Conservation (phyloP, 2,329 filamentous ascomycete genomes). For the Ophiocordyceps robertsii region DNA sequence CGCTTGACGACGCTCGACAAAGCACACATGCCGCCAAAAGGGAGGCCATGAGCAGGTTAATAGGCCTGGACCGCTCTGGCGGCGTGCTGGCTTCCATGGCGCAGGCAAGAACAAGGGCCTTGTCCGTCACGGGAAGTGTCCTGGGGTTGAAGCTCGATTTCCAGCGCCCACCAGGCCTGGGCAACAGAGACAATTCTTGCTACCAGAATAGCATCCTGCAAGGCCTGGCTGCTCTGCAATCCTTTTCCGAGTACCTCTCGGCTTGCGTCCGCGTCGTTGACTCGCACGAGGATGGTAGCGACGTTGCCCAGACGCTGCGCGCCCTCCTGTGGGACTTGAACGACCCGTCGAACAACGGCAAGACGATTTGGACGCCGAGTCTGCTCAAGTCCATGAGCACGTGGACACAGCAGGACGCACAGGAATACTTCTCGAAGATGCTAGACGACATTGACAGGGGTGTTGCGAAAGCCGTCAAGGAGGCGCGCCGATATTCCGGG, state of each 20-base stretch:
- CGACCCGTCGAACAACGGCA: slow-evolving; percentile 55
- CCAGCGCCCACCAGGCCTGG: slow-evolving; percentile 52
- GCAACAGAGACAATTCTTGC: slow-evolving; percentile 90
- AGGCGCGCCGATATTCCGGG: slow-evolving; percentile 15
- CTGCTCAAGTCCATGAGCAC: slow-evolving; percentile 86
- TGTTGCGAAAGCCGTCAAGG: slow-evolving; percentile 34
- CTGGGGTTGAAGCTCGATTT: slow-evolving; percentile 23
- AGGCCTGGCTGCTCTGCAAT: slow-evolving; percentile 61
- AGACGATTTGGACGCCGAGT: slow-evolving; percentile 67
- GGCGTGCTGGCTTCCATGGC: slow-evolving; percentile 44
- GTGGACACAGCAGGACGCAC: slow-evolving; percentile 93
- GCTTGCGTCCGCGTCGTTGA: slow-evolving; percentile 21
- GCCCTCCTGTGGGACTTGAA: slow-evolving; percentile 59
- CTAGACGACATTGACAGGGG: slow-evolving; percentile 77
- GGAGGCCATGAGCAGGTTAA: slow-evolving; percentile 47
- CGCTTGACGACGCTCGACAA: slow-evolving; percentile 22
- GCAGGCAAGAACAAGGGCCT: slow-evolving; percentile 41
- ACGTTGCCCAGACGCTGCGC: slow-evolving; percentile 38
- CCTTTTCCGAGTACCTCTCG: slow-evolving; percentile 54
- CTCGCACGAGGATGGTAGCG: slow-evolving; percentile 13
- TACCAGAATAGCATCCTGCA: slow-evolving; percentile 96
- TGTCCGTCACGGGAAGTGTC: slow-evolving; percentile 35
- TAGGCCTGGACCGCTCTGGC: slow-evolving; percentile 41
- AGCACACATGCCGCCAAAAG: slow-evolving; percentile 46
- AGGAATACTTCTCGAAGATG: slow-evolving; percentile 91